Base-by-base conservation (phyloP, 768 basidiomycete species). In the Tulasnella sp. region DNA sequence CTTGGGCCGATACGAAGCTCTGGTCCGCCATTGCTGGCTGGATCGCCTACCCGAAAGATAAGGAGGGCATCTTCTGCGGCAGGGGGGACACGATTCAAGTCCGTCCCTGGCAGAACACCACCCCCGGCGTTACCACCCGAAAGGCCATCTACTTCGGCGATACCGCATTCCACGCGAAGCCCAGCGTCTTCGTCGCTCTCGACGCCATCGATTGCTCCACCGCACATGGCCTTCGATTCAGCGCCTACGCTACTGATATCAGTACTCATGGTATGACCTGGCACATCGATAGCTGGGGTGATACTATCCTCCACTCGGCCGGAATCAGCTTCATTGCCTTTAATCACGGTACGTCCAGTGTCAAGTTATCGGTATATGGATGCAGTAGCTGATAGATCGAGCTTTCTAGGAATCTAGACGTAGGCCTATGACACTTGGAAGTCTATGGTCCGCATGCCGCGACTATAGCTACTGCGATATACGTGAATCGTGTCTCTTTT, bases 221-320 rank as follows among this genome's bases (percentile, higher is more conserved):
- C 72, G 41, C 69, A 17, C 4, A 14, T 16, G 8, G 7, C 63
- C 9, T 74, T 32, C 70, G 73, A 14, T 17, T 62, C 44, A 35
- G 36, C 6, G 42, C 59, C 11, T 34, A 36, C 41, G 36, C 35
- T 26, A 59, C 37, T 69, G 14, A 14, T 34, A 67, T 74, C 39
- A 40, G 22, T 11, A 44, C 39, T n/a, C 47, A 8, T 5, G 74
- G 71, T n/a, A 7, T 74, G 17, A 73, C 73, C n/a, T 74, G 74
- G 74, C 71, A 72, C 52, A 42, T 74, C 59, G 71, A 74, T 42
- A 64, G 2, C 66, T 74, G 72, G 72, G 59, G 22, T 7, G 69
- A 70, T 62, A 72, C 72, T 17, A 34, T 9, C 11, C 37, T 74
- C 19, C 72, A 66, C 72, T n/a, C n/a, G 12, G 74, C 74, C 19